Base-by-base conservation (phyloP, 2,329 filamentous ascomycete species). In the Coniochaeta hoffmannii region DNA sequence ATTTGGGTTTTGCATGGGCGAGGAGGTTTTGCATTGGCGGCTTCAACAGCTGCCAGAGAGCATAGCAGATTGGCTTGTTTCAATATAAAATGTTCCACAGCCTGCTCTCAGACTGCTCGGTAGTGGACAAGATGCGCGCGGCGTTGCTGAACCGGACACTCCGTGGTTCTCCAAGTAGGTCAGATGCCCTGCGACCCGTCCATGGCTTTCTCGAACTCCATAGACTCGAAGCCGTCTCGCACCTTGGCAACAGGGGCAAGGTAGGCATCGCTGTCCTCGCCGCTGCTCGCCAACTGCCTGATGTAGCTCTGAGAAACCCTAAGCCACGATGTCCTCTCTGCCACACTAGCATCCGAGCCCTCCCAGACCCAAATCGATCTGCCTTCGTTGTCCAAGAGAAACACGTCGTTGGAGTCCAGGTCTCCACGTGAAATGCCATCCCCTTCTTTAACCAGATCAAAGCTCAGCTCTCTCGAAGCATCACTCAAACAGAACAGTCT, bases 291-390 rank as follows among this genome's bases (percentile, higher is more conserved):
- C 53, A 79, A 66, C 54, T 71, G 71, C 11, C 71, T 69, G 51
- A 81, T 64, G 59, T 85, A 85, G 5, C 72, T 71, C 68, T 85
- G 78, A n/a, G 80, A 78, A 4, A 83, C 76, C 56, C 73, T 75
- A 49, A 85, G 67, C 85, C 85, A 88, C 65, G 73, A 72, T 5
- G 79, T 75, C 66, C 76, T 85, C 69, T 88, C 85, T 1, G 67
- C 69, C 32, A 69, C 68, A 65, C 83, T 87, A 9, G 85, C 83
- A 1, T 73, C 71, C 2, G 69, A 68, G 0, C 85, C 85, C 62
- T 86, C 77, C 85, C 85, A 88, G 1, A 88, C 81, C 83, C 84
- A 88, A 32, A 88, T 71, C 8, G 70, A 70, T 53, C 66, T 76
- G 7, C 83, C 82, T 0, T 72, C 74, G 60, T 85, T 82, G 57